A percentile compares a stretch with the other conserved stretches of the same genome.
Conservation (phyloP, 2,329 filamentous ascomycete genomes). For the Sclerotinia nivalis region DNA sequence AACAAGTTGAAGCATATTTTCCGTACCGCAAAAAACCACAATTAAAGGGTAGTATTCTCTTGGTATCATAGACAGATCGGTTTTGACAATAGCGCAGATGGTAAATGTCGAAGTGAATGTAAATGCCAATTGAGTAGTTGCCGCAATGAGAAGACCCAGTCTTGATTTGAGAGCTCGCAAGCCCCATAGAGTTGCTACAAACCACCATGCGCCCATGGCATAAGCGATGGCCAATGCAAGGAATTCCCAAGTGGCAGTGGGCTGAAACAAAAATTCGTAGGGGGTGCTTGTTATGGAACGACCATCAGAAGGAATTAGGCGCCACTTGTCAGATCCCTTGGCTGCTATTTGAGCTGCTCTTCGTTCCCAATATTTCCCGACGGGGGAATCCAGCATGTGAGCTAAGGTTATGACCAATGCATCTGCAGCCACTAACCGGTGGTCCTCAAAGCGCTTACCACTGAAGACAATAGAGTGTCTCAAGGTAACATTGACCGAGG, state of each 20-base stretch:
- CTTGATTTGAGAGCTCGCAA: conserved; percentile 75
- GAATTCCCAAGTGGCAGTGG: conserved; percentile 67
- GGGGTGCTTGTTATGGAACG: conserved; percentile 57
- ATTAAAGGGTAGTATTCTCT: conserved; percentile 74
- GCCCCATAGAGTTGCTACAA: conserved; percentile 66
- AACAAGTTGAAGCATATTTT: conserved; percentile 77
- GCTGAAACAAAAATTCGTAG: conserved; percentile 78
- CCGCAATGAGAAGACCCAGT: conserved; percentile 69
- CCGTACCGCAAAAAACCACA: conserved; percentile 71
- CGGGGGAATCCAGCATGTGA: conserved; percentile 63
- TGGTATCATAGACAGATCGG: conserved; percentile 74
- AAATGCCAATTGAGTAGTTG: conserved; percentile 67
- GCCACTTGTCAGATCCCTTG: conserved; percentile 55
- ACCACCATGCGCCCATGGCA: conserved; percentile 61
- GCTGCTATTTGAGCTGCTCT: conserved; percentile 57
- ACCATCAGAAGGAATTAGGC: conserved; percentile 63
- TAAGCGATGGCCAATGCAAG: conserved; percentile 66
- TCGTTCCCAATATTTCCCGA: conserved; percentile 65
- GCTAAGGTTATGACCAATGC: conserved; percentile 77
- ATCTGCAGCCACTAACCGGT: conserved; percentile 69
- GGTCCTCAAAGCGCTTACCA: conserved; percentile 73
- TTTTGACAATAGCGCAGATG: conserved; percentile 71
- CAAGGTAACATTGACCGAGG: conserved; percentile 71
- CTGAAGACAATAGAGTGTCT: conserved; percentile 80
- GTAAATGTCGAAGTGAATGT: conserved; percentile 80